Evolutionary conservation across 1,284 basidiomycete genomes (phyloP).

Genomic region (Cryptococcus jaspeensis): DNA sequence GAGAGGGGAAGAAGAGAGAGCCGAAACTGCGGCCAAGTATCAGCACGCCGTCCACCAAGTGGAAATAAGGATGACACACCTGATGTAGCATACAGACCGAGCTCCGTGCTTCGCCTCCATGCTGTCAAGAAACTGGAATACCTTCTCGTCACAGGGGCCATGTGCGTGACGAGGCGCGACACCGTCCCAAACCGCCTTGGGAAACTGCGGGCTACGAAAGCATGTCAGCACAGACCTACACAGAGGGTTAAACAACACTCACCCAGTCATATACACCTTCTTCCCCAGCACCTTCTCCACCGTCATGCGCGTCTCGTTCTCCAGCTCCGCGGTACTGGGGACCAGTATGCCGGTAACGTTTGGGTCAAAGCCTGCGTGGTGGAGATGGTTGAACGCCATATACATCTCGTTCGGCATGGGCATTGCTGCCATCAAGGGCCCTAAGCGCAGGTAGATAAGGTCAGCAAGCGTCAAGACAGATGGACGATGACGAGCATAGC

Average conservation of each 20-base stretch:
- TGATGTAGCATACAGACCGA: slow-evolving; percentile 18
- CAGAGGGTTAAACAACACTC: slow-evolving; percentile 1
- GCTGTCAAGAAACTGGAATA: slow-evolving; percentile 22
- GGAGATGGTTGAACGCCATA: too few relatives aligned
- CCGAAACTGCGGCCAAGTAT: slow-evolving; percentile 18
- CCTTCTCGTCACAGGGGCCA: slow-evolving; percentile 20
- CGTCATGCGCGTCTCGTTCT: too few relatives aligned
- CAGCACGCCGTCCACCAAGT: background rate
- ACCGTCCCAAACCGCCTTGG: slow-evolving; percentile 18
- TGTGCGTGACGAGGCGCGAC: slow-evolving; percentile 4
- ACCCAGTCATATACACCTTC: slow-evolving; percentile 22
- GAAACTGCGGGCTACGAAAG: slow-evolving; percentile 20
- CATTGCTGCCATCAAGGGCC: too few relatives aligned
- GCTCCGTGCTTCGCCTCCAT: slow-evolving; percentile 22
- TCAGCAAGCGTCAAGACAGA: too few relatives aligned
- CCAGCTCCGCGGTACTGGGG: too few relatives aligned
- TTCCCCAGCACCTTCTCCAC: slow-evolving; percentile 17
- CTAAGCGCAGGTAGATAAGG: too few relatives aligned
- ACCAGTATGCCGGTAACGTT: too few relatives aligned
- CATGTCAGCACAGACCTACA: background rate
- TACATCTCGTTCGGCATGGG: too few relatives aligned
- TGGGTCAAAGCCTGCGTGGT: too few relatives aligned
- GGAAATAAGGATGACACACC: slow-evolving; percentile 3
- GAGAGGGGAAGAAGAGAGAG: slow-evolving; percentile 21
- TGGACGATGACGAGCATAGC: too few relatives aligned